Conservation (phyloP, 1,284 basidiomycete species). For the Meira nashicola region DNA sequence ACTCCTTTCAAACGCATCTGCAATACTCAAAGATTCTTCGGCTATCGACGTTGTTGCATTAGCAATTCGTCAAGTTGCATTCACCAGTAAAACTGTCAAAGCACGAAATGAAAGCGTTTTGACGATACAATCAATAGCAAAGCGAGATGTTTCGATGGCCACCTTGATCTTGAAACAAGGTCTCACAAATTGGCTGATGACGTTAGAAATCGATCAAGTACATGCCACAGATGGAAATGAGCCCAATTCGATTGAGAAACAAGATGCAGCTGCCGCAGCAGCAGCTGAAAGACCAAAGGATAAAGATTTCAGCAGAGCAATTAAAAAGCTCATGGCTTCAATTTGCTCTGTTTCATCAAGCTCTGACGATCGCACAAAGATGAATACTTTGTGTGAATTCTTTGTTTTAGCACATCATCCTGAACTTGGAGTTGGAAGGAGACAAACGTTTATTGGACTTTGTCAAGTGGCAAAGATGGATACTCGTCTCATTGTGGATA, state of each 20-base stretch:
- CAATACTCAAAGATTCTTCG: slow-evolving; percentile 22
- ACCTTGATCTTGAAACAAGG: slow-evolving; percentile 25
- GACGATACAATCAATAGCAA: slow-evolving; percentile 18
- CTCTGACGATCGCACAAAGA: slow-evolving; percentile 17
- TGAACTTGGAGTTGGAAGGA: slow-evolving; percentile 31
- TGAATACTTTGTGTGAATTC: slow-evolving; percentile 35
- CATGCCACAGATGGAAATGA: background rate
- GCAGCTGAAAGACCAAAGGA: slow-evolving; percentile 26
- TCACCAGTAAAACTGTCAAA: background rate
- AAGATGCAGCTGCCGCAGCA: slow-evolving; percentile 9
- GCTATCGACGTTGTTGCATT: slow-evolving; percentile 22
- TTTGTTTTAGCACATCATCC: slow-evolving; percentile 45
- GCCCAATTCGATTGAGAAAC: background rate
- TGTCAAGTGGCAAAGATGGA: slow-evolving; percentile 38
- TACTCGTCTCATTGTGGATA: slow-evolving; percentile 35
- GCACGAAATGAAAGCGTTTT: slow-evolving; percentile 2
- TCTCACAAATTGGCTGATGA: slow-evolving; percentile 24
- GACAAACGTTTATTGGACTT: slow-evolving; percentile 41
- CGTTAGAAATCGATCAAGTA: slow-evolving; percentile 2
- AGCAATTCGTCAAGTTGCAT: slow-evolving; percentile 25
- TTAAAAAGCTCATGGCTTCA: slow-evolving; percentile 32
- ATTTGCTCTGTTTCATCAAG: slow-evolving; percentile 22
- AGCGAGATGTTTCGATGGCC: slow-evolving; percentile 22
- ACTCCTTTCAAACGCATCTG: slow-evolving; percentile 14
- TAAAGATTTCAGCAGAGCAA: slow-evolving; percentile 25